phyloP scores from a whole-genome alignment of 192 early-diverging fungal species.

The Funneliformis geosporum region DNA sequence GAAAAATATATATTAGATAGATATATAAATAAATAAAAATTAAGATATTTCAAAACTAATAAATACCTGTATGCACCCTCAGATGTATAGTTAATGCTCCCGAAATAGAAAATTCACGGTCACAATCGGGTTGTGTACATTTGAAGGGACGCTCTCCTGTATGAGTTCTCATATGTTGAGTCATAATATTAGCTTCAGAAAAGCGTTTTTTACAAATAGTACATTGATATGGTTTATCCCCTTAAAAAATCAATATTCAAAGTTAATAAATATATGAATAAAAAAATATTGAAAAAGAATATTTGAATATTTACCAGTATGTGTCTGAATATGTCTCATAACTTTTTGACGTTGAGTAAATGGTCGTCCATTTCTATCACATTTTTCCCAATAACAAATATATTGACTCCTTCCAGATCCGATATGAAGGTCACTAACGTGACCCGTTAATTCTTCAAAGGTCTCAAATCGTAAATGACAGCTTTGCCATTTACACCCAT shows the following conservation, averaged over 20 bases:
- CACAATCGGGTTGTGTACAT: slow-evolving; percentile 65
- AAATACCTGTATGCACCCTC: slow-evolving; percentile 61
- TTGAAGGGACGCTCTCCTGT: slow-evolving; percentile 76
- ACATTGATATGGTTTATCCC: slow-evolving; percentile 82
- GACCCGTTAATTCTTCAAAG: slow-evolving; percentile 64
- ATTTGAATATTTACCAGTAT: slow-evolving; percentile 49
- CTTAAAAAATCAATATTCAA: slow-evolving; percentile 40
- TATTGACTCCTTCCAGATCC: slow-evolving; percentile 60
- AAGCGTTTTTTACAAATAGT: slow-evolving; percentile 74
- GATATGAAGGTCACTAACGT: slow-evolving; percentile 66
- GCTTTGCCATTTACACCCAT: slow-evolving; percentile 72
- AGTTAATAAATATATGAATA: not conserved
- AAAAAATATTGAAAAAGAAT: not conserved
- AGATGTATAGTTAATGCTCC: slow-evolving; percentile 70
- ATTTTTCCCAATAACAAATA: slow-evolving; percentile 54
- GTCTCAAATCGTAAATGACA: slow-evolving; percentile 62
- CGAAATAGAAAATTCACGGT: slow-evolving; percentile 67
- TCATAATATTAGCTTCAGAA: slow-evolving; percentile 78
- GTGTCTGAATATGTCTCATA: slow-evolving; percentile 84
- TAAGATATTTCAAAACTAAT: not conserved
- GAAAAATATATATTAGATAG: not conserved
- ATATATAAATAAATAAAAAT: not conserved
- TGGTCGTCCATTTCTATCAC: slow-evolving; percentile 49
- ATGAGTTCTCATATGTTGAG: slow-evolving; percentile 75
- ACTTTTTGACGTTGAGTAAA: slow-evolving; percentile 61